Base-by-base conservation (phyloP, 306 rosid species). In the Geum urbanum region DNA sequence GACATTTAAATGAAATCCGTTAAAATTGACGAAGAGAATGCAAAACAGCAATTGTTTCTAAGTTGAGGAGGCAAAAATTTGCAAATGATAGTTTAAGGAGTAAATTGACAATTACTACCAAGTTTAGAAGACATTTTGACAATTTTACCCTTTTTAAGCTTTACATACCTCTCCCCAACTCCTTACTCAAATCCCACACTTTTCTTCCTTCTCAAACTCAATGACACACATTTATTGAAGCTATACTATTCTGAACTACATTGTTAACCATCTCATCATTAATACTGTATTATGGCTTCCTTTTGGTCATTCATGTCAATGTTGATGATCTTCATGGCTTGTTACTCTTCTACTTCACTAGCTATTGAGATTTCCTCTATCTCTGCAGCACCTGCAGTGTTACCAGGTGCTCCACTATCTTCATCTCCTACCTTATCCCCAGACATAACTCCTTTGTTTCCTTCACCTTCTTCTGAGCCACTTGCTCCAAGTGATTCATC, bases 361-460 rank as follows among this genome's bases (percentile, higher is more conserved):
- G 44, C 13, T 66, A 16, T 14, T 9, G 53, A 54, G 20, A 18
- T 79, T 63, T 85, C 83, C 16, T 72, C 82, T 40, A 85, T 85
- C 35, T 80, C 87, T 39, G 87, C 85, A 43, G 81, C 89, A 10
- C 87, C 87, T 1, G 81, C 81, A 19, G 49, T 72, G 16, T 54
- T 72, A n/a, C 85, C 87, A n/a, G 65, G 49, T 43, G 64, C 70
- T 51, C 81, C 82, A 27, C 37, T 49, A 0, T 50, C 80, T 3
- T 62, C 78, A 1, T 53, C 80, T 18, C 86, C 89, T 7, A 4
- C 79, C 24, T 71, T 81, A 6, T 70, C 87, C 7, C 85, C 90
- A 1, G 90, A 83, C 65, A 83, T 83, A 46, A 50, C 73, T 67
- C 90, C 90, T 1, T 58, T 79, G 66, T 78, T 85, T 72, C 90